phyloP scores from a whole-genome alignment of 164 flowering plant genomes.

The Magnolia changhungtana region DNA sequence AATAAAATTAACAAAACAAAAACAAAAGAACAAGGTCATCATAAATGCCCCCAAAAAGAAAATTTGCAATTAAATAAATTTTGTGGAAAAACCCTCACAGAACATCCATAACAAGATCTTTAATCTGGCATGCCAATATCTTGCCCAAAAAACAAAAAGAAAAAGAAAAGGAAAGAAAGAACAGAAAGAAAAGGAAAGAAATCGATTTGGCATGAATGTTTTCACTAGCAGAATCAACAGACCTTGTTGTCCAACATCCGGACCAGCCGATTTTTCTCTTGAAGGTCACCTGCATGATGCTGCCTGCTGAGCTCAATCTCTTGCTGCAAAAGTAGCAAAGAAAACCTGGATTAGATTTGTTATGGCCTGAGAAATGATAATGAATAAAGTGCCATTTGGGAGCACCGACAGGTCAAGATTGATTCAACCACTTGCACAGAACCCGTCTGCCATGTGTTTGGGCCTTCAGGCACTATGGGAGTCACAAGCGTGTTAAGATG shows the following conservation, averaged over 20 bases:
- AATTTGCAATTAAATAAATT: background rate
- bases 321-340: constrained; percentile 42
- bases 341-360: background rate
- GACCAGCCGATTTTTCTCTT: constrained; percentile 66
- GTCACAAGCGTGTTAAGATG: no score
- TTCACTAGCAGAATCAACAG: background rate
- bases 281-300: constrained; percentile 80
- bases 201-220: background rate
- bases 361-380: background rate
- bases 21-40: no score
- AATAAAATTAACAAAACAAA: no score
- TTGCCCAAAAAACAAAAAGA: no score
- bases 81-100: background rate
- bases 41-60: background rate
- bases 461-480: no score
- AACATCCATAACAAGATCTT: no score
- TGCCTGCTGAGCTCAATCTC: constrained; percentile 77
- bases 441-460: no score
- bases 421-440: no score
- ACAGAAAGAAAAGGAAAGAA: background rate
- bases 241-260: constrained; percentile 85
- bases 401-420: no score
- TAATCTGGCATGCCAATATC: no score
- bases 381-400: no score
- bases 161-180: no score